Percentiles rank a stretch among this genome's conserved stretches.
Conservation (phyloP, 768 basidiomycete genomes). For the Tricholoma sp. region DNA sequence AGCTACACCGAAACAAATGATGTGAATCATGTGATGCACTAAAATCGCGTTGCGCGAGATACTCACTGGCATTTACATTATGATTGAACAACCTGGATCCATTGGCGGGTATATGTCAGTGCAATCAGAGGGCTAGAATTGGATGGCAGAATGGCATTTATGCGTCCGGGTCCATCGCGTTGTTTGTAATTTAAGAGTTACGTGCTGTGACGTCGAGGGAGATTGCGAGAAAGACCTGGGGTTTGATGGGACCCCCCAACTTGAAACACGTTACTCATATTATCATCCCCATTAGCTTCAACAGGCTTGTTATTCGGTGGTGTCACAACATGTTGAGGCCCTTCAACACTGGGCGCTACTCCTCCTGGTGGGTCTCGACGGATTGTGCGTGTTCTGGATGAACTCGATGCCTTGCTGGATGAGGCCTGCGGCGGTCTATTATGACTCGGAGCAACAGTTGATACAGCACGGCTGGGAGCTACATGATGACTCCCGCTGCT, state of each 20-base stretch:
- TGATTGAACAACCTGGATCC: too few relatives aligned
- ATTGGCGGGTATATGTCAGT: too few relatives aligned
- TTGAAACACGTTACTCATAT: neutral
- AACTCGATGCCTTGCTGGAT: neutral
- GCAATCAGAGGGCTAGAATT: too few relatives aligned
- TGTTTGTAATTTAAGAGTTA: neutral
- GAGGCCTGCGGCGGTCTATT: neutral
- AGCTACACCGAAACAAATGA: too few relatives aligned
- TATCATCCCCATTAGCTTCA: neutral
- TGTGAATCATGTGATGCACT: too few relatives aligned
- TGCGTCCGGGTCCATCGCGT: too few relatives aligned
- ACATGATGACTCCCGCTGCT: neutral
- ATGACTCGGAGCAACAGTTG: neutral
- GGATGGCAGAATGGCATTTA: too few relatives aligned
- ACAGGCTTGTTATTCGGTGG: neutral
- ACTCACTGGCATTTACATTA: too few relatives aligned
- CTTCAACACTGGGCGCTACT: neutral
- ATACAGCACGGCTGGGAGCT: neutral
- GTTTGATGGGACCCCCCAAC: neutral
- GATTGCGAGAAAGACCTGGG: neutral
- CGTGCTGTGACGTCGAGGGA: neutral
- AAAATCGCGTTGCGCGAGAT: too few relatives aligned
- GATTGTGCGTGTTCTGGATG: neutral
- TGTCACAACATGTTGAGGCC: neutral
- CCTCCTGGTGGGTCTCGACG: neutral